Conservation (phyloP, 108 stramenopile genomes). For the Mayamaea pseudoterrestris region DNA sequence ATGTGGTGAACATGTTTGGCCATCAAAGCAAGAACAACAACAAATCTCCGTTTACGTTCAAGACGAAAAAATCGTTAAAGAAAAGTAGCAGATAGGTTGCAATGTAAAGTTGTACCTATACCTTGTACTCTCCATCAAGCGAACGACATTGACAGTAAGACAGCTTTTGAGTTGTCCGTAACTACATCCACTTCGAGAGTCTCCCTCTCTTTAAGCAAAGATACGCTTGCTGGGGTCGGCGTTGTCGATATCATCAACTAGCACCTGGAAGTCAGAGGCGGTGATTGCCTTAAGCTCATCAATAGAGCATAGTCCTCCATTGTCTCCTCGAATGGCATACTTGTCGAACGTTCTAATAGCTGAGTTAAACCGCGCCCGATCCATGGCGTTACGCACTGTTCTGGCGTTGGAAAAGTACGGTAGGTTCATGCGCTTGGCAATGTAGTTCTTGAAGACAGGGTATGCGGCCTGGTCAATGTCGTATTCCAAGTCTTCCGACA, state of each 20-base stretch:
- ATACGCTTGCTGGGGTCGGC: conserved; percentile 81
- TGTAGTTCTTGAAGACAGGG: conserved; percentile 83
- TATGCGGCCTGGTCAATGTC: conserved; percentile 60
- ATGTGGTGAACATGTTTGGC: background rate
- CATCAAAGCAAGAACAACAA: background rate
- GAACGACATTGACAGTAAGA: too few species aligned
- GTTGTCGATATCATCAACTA: conserved; percentile 87
- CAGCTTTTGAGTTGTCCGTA: too few species aligned
- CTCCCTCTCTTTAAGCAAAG: conserved; percentile 54
- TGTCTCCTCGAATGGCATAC: conserved; percentile 76
- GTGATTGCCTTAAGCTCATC: conserved; percentile 79
- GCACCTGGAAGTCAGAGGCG: conserved; percentile 85
- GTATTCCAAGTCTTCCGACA: conserved; percentile 89
- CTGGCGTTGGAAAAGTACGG: conserved; percentile 98
- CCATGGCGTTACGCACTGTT: conserved; percentile 98
- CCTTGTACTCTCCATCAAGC: too few species aligned
- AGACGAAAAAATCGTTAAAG: background rate
- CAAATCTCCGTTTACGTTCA: too few species aligned
- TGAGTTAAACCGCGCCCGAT: conserved; percentile 93
- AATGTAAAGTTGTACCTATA: background rate
- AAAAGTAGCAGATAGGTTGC: background rate
- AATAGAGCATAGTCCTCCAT: conserved; percentile 65
- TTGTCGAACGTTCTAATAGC: conserved; percentile 93
- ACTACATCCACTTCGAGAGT: too few species aligned
- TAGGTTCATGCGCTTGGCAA: conserved; percentile 84